Base-by-base conservation (phyloP, 2,329 filamentous ascomycete species). In the Phialophora macrospora region DNA sequence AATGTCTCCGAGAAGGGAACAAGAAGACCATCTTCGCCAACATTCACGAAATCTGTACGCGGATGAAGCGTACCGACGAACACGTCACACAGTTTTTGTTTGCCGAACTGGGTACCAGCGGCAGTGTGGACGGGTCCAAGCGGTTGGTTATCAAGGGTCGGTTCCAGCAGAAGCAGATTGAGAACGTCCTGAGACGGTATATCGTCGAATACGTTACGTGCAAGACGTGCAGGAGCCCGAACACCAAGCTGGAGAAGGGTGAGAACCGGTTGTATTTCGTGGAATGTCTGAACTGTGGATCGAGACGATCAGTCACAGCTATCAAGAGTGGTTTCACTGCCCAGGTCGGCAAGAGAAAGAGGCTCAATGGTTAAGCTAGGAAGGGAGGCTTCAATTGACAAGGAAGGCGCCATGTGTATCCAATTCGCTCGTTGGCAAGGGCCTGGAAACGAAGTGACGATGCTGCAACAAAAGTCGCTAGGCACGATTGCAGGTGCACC, bases 271-370 rank as follows among this genome's bases (percentile, higher is more conserved):
- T 99, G 71, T 97, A 96, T 84, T 99, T 98, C 84, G 93, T 99
- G 77, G 97, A 93, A 67, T 97, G 94, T 88, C 97, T 95, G 83
- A 90, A 89, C 65, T 92, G 90, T 75, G 89, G 89, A 70, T 91
- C 88, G 60, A 85, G 94, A 81, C 90, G 93, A 78, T 93, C 89
- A 76, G 94, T 98, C 78, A 92, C 92, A 67, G 93, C 95, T 73
- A 99, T 99, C 90, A 99, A 99, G 89, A 97, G 93, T 68, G 95
- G 95, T 93, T 99, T 99, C 93, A 96, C 93, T 76, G 95, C 95
- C 80, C 95, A 98, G 83, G 91, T 99, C 80, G 95, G 95, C 80
- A 97, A 97, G 90, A 90, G 95, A 87, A 95, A 89, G 86, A 96
- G 96, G 87, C 90, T 93, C 84, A 87, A 92, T 80, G 90, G 85